Percentiles rank a stretch among this genome's conserved stretches.
These are phyloP conservation scores for Kitagawia praeruptora DNA, from an alignment of 129 eudicot genomes.

Conservation along the genomic window DNA sequence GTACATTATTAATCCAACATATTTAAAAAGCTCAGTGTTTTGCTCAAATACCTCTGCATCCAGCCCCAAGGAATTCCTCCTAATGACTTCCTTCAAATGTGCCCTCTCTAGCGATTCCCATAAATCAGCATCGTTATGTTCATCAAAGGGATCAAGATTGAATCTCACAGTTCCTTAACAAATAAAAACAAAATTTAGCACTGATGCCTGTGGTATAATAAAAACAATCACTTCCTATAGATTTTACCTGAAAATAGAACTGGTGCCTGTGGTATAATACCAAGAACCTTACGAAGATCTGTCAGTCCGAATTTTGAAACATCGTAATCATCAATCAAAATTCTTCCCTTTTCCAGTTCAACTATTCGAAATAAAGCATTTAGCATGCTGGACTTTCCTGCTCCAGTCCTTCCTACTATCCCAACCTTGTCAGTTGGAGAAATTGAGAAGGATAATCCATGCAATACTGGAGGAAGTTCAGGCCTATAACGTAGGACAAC, in stretches of 20 bases:
- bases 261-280: constrained; percentile 96
- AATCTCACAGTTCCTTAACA: constrained; percentile 81
- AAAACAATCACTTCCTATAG: no score
- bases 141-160: constrained; percentile 91
- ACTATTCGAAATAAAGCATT: constrained; percentile 92
- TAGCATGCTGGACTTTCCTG: constrained; percentile 98
- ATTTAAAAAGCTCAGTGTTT: neutral
- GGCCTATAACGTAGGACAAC: constrained; percentile 85
- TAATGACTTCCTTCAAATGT: constrained; percentile 75
- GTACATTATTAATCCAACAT: neutral
- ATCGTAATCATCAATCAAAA: constrained; percentile 62
- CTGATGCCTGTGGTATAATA: constrained; percentile 96
- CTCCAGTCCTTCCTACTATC: constrained; percentile 95
- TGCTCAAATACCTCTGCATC: constrained; percentile 69
- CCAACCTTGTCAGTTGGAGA: constrained; percentile 78
- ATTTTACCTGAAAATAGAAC: constrained; percentile 90
- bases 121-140: constrained; percentile 86
- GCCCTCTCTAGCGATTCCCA: constrained; percentile 99
- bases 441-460: constrained; percentile 58
- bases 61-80: constrained; percentile 79
- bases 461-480: constrained; percentile 84
- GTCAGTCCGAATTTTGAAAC: constrained; percentile 75
- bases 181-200: constrained; percentile 30
- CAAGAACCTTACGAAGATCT: constrained; percentile 81
- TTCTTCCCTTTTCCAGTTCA: constrained; percentile 79